Percentiles rank a stretch among this genome's conserved stretches.
Conservation (phyloP, 805 yeast species). For the Cyberlindnera xylosilytica region DNA sequence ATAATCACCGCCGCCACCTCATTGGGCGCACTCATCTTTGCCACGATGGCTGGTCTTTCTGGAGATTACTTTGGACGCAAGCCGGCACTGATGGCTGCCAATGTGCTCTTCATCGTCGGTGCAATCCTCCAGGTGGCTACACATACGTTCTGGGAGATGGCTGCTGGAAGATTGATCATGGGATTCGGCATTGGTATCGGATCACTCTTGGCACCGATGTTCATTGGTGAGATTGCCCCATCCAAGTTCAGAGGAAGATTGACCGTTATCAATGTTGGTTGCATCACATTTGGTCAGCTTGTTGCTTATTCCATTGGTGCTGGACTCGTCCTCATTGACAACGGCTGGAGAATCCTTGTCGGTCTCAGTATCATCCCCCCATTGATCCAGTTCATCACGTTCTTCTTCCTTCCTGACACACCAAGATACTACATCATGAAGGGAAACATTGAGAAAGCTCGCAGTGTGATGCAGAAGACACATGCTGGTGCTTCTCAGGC, state of each 20-base stretch:
- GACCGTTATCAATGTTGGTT: slow-evolving; percentile 81
- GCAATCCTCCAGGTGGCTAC: slow-evolving; percentile 82
- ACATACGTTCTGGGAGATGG: slow-evolving; percentile 83
- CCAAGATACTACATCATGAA: slow-evolving; percentile 83
- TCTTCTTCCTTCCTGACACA: slow-evolving; percentile 88
- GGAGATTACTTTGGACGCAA: slow-evolving; percentile 87
- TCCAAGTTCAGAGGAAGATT: slow-evolving; percentile 85
- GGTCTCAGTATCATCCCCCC: slow-evolving; percentile 90
- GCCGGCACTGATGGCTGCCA: slow-evolving; percentile 79
- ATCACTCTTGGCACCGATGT: slow-evolving; percentile 85
- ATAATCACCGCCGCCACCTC: slow-evolving; percentile 92
- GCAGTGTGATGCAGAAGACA: slow-evolving; percentile 55
- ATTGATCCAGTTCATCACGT: slow-evolving; percentile 66
- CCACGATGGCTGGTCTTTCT: slow-evolving; percentile 70
- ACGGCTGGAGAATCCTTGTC: slow-evolving; percentile 92
- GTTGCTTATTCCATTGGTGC: slow-evolving; percentile 92
- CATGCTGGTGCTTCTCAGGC: slow-evolving; percentile 61
- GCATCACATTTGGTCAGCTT: slow-evolving; percentile 92
- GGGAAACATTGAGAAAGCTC: slow-evolving; percentile 62
- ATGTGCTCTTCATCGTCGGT: slow-evolving; percentile 76
- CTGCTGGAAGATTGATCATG: slow-evolving; percentile 69
- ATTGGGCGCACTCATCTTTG: slow-evolving; percentile 82
- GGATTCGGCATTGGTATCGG: slow-evolving; percentile 97
- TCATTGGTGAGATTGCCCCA: slow-evolving; percentile 90
- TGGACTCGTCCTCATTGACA: slow-evolving; percentile 64